Base-by-base conservation (phyloP, 2,329 filamentous ascomycete species). In the Plenodomus lindquistii region DNA sequence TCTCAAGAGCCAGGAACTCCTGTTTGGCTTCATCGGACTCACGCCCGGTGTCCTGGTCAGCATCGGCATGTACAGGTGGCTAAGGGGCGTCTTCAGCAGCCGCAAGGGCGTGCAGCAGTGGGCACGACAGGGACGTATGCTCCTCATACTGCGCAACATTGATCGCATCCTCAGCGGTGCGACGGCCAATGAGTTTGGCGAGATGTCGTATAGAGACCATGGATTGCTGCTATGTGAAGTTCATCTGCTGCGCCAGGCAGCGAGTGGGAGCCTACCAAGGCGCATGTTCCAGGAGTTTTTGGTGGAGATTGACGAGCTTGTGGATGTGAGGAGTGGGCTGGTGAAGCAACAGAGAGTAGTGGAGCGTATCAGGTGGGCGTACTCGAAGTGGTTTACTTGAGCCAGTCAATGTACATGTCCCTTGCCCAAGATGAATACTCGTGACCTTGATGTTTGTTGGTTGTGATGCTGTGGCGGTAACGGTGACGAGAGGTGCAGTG, bases 11-110 rank as follows among this genome's bases (percentile, higher is more conserved):
- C 94, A 99, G 69, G 93, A 99, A 69, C 81, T 99, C 40, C 89
- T 99, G 19, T 99, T 99, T 75, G 94, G 81, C n/a, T 96, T 99
- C 66, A 87, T 99, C 31, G 92, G 92, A 5, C 78, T 99, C 20
- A 97, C 94, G 0, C 94, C 94, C 0, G 93, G 94, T 11, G 82
- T 97, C n/a, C 77, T 99, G 22, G 89, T 97, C 31, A 88, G 87
- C 2, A 84, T 93, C 53, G 86, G 85, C n/a, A 74, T 85, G 10
- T 74, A 87, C 39, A 84, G 85, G 55, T 97, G 93, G 77, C 68
- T 96, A 1, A 79, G 81, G 31, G 80, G 83, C 16, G 69, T 85
- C 1, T 83, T 96, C 49, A 88, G 87, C 37, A 87, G 82, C 52
- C 84, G 89, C 40, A 85, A 79, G 60, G 89, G 91, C 13, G 75